phyloP scores from a whole-genome alignment of 805 yeast species.

The Candida xiaguanensis region DNA sequence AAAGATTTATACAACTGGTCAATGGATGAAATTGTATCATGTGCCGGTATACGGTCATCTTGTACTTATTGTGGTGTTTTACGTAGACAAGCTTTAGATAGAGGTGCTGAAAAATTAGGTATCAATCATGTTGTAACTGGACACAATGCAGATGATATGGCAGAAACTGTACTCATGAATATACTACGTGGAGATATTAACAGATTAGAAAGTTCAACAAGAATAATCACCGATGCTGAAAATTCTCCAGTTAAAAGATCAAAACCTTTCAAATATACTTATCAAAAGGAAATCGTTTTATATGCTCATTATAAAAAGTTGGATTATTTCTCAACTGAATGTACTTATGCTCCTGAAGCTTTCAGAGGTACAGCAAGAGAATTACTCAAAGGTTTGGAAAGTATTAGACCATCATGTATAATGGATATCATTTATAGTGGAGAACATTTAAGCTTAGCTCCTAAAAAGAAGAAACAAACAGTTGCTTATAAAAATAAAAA shows the following conservation, averaged over 20 bases:
- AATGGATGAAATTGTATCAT: slow-evolving; percentile 95
- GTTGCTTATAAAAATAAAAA: slow-evolving; percentile 27
- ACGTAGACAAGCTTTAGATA: slow-evolving; percentile 91
- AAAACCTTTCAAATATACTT: slow-evolving; percentile 92
- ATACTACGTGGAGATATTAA: slow-evolving; percentile 94
- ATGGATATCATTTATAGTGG: slow-evolving; percentile 94
- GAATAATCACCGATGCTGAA: slow-evolving; percentile 74
- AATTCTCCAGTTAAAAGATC: slow-evolving; percentile 91
- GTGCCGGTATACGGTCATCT: slow-evolving; percentile 89
- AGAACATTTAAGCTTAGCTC: slow-evolving; percentile 69
- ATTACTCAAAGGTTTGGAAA: slow-evolving; percentile 82
- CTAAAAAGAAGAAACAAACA: slow-evolving; percentile 44
- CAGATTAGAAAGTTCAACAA: slow-evolving; percentile 81
- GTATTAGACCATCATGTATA: slow-evolving; percentile 87
- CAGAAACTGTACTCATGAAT: slow-evolving; percentile 96
- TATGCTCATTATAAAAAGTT: slow-evolving; percentile 95
- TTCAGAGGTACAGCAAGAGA: slow-evolving; percentile 97
- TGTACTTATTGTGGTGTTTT: slow-evolving; percentile 98
- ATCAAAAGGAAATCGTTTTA: slow-evolving; percentile 94
- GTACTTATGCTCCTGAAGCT: slow-evolving; percentile 98
- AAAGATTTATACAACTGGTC: slow-evolving; percentile 93
- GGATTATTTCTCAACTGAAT: slow-evolving; percentile 95
- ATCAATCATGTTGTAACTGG: slow-evolving; percentile 95
- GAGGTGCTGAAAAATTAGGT: slow-evolving; percentile 87
- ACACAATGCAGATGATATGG: slow-evolving; percentile 99